Percentiles rank a stretch among this genome's conserved stretches.
Conservation (phyloP, 202 grass and related monocot genomes). For the Saccharum hybrid region DNA sequence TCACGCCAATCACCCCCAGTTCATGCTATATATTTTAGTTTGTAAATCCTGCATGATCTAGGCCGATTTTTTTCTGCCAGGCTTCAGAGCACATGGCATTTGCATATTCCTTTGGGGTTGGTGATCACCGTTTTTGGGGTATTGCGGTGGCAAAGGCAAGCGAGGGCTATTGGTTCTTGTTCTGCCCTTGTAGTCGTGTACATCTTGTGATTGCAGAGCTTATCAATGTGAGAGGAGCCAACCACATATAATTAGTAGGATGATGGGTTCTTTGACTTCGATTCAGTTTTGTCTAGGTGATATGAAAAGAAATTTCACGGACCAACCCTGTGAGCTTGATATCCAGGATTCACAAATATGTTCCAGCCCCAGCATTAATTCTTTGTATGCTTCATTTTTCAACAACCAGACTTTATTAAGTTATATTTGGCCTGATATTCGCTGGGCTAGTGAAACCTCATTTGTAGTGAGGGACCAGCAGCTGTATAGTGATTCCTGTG, state of each 20-base stretch:
- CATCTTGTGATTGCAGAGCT: not conserved
- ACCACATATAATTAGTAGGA: not conserved
- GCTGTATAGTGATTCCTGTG: slow-evolving; percentile 31
- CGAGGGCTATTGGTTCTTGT: not conserved
- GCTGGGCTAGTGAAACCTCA: slow-evolving; percentile 5
- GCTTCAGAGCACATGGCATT: not conserved
- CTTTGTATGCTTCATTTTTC: slow-evolving; percentile 14
- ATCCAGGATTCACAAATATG: not conserved
- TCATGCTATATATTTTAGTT: not conserved
- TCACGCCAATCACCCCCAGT: not conserved
- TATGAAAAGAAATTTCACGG: slow-evolving; percentile 24
- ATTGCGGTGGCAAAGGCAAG: not conserved
- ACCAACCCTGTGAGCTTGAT: slow-evolving; percentile 16
- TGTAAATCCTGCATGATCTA: slow-evolving; percentile 24
- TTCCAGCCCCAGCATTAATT: not conserved
- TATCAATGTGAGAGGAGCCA: not conserved
- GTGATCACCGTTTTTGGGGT: slow-evolving; percentile 5
- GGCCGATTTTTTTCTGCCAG: not conserved
- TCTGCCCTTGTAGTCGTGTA: slow-evolving; percentile 8
- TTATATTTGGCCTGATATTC: not conserved
- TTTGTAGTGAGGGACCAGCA: slow-evolving; percentile 26
- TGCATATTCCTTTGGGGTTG: not conserved
- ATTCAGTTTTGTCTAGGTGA: not conserved
- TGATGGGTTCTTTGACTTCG: not conserved
- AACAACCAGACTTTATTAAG: not conserved